Conservation (phyloP, 202 grass and related monocot genomes). For the Dendrocalamus latiflorus region DNA sequence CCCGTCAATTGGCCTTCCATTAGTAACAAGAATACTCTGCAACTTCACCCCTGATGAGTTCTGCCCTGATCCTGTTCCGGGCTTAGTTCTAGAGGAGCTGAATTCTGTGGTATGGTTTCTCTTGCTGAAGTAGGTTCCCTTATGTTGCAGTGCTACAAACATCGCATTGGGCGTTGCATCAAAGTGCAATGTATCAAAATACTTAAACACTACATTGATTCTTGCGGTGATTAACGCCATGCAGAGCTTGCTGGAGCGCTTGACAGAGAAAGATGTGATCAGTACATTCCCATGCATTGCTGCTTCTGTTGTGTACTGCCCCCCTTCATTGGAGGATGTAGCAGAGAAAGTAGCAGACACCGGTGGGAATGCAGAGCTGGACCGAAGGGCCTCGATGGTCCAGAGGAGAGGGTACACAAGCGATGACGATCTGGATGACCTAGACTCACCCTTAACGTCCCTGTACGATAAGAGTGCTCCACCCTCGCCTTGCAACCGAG, state of each 20-base stretch:
- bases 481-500: slow-evolving; percentile 33
- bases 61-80: slow-evolving; percentile 79
- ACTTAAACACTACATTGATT: background rate
- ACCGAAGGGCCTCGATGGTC: slow-evolving; percentile 53
- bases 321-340: slow-evolving; percentile 50
- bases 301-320: slow-evolving; percentile 42
- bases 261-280: slow-evolving; percentile 41
- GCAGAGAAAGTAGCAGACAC: slow-evolving; percentile 50
- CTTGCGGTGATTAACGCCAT: background rate
- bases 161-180: background rate
- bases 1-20: slow-evolving; percentile 58
- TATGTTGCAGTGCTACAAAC: background rate
- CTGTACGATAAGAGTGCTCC: slow-evolving; percentile 59
- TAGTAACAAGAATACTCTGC: slow-evolving; percentile 69
- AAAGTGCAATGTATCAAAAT: background rate
- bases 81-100: slow-evolving; percentile 65
- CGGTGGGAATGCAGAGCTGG: slow-evolving; percentile 12
- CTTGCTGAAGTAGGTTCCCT: background rate
- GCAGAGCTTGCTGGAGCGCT: slow-evolving; percentile 65
- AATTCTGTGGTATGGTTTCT: slow-evolving; percentile 52
- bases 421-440: slow-evolving; percentile 80
- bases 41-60: slow-evolving; percentile 87
- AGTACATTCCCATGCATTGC: slow-evolving; percentile 65
- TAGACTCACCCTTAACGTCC: slow-evolving; percentile 55
- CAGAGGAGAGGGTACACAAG: slow-evolving; percentile 89